Evolutionary conservation across 495 filamentous ascomycete genomes (phyloP), one percentile per base, ranked within the genome.

Genomic region (Aspergillus heteromorphus): DNA sequence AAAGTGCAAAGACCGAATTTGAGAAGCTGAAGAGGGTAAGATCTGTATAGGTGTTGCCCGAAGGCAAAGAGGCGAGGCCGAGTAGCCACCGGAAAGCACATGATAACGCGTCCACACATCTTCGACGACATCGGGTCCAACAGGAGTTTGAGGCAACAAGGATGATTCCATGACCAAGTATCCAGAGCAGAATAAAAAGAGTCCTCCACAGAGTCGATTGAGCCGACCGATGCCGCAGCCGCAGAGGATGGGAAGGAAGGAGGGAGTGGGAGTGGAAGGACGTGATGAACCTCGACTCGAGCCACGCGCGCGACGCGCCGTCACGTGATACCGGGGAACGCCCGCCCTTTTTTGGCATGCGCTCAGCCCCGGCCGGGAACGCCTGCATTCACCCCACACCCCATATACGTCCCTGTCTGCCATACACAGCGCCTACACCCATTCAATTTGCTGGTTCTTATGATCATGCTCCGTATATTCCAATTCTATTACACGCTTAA

Each of bases 21-120:
- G 57, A 55, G 68, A 68, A 61, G 61, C 58, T 63, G 51, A 31
- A 59, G 62, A 68, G 58, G 61, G 65, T 58, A 58, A 47, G 18
- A 45, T 48, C 67, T 73, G 68, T 73, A 71, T 64, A 64, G 60
- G 23, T 38, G 50, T 19, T 64, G 68, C 61, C 30, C 31, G 10
- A 38, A 59, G 68, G 70, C 69, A 65, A 66, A 65, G 59, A 62
- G 55, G 49, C 49, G 49, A 62, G 52, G 66, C 56, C 57, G 55
- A 48, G 52, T 55, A 29, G 41, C 48, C 40, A 16, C 48, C 25
- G 51, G 41, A 62, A 51, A 48, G 49, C 55, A 48, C 41, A 41
- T 50, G 57, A 54, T 23, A 49, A 29, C 50, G 51, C 50, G 48
- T 29, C 20, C 51, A 55, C 61, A 55, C 56, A 56, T 58, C 31